A percentile compares a stretch with the other conserved stretches of the same genome.
phyloP scores from a whole-genome alignment of 768 basidiomycete genomes.

The Naganishia antarctica region DNA sequence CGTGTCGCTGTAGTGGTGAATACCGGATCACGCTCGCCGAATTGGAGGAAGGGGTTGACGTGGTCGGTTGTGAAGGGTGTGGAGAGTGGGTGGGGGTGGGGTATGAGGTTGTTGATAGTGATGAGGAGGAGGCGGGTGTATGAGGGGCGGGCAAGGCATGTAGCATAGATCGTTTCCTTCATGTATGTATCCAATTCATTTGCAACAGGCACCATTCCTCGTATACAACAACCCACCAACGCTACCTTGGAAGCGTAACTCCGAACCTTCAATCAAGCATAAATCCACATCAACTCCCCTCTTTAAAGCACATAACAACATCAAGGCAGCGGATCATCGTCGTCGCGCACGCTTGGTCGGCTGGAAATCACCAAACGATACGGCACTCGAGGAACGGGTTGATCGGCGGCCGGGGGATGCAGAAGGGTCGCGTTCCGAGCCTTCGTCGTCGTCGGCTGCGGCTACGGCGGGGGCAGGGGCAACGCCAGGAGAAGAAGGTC shows the following conservation, averaged over 20 bases:
- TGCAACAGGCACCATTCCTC: too few relatives aligned
- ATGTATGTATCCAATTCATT: too few relatives aligned
- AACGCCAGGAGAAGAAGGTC: too few relatives aligned
- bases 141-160: too few relatives aligned
- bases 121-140: slow-evolving; percentile 13
- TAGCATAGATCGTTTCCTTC: too few relatives aligned
- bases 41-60: slow-evolving; percentile 49
- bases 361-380: slow-evolving; percentile 19
- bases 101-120: slow-evolving; percentile 48
- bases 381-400: slow-evolving; percentile 5
- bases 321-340: neutral
- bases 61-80: slow-evolving; percentile 50
- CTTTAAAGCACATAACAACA: too few relatives aligned
- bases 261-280: neutral
- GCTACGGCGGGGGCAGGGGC: too few relatives aligned
- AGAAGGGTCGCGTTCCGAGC: too few relatives aligned
- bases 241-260: neutral
- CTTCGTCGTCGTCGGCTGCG: too few relatives aligned
- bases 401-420: neutral
- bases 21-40: slow-evolving; percentile 45
- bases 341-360: slow-evolving; percentile 4
- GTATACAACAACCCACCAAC: neutral
- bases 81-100: slow-evolving; percentile 50
- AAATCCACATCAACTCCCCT: neutral
- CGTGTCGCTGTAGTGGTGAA: slow-evolving; percentile 48